Base-by-base conservation (phyloP, 345 rosid genomes). In the Citrus cavaleriei region DNA sequence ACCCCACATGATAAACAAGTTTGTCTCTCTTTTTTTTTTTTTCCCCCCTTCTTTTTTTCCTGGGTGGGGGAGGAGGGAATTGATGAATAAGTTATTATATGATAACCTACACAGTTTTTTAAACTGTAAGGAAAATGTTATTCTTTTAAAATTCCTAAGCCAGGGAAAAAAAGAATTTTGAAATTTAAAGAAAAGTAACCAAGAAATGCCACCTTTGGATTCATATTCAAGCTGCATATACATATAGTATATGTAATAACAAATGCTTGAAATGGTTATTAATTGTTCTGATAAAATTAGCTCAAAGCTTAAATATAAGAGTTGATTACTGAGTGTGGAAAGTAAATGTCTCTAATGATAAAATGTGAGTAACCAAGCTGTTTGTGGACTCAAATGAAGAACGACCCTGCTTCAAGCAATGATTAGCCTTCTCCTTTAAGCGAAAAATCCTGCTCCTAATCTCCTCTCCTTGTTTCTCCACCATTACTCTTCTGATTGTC, bases 381-480 rank as follows among this genome's bases (percentile, higher is more conserved):
- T 67, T 49, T 1, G 79, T 54, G 70, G 68, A 58, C 28, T 78
- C 64, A 13, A n/a, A 22, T 21, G 86, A 81, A 71, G 83, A 77
- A 42, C 86, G 84, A 25, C 76, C 76, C n/a, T 73, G 27, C 16
- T 30, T 70, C 57, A 79, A 18, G 64, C 80, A 73, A 60, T 7
- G 40, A 28, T 70, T 51, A 18, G 79, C 81, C 68, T 58, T 65
- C 58, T 83, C 83, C 72, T 79, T 66, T 25, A 86, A 65, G 14
- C 24, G 9, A 63, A 72, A 46, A 1, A 73, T 80, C 65, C 80
- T 77, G 18, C 63, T 63, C 76, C 80, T 74, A 51, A 86, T 79
- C 75, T 61, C 80, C 40, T 76, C 60, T 46, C 88, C 91, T 72
- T 83, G 80, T 28, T 75, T 79, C 9, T 59, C 81, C 57, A 6